A percentile compares a stretch with the other conserved stretches of the same genome.
These are phyloP conservation scores for Pleurotus giganteus DNA, from an alignment of 768 basidiomycete genomes.

Conservation along the genomic window DNA sequence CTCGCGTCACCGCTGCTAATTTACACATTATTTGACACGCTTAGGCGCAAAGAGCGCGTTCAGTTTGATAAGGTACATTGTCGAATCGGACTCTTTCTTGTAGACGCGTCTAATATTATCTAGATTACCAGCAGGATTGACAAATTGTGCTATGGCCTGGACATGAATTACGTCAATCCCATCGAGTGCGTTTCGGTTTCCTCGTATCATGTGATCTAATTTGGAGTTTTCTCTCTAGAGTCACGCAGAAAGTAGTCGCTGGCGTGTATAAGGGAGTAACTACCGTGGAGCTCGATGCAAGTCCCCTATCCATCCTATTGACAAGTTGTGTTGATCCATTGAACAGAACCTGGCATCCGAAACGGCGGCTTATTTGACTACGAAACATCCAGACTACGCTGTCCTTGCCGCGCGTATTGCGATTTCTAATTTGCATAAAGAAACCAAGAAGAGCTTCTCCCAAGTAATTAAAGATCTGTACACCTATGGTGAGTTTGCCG, in stretches of 20 bases:
- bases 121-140: slow-evolving; percentile 86
- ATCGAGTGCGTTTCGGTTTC: slow-evolving; percentile 65
- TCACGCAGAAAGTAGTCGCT: slow-evolving; percentile 88
- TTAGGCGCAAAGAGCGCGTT: slow-evolving; percentile 84
- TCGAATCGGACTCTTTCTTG: slow-evolving; percentile 13
- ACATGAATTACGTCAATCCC: slow-evolving; percentile 87
- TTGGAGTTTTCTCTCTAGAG: slow-evolving; percentile 37
- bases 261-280: slow-evolving; percentile 97
- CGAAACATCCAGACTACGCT: slow-evolving; percentile 97
- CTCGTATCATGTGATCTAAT: neutral
- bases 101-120: slow-evolving; percentile 12
- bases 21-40: slow-evolving; percentile 17
- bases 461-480: slow-evolving; percentile 90
- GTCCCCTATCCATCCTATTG: slow-evolving; percentile 23
- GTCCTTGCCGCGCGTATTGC: slow-evolving; percentile 98
- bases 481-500: slow-evolving; percentile 61
- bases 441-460: slow-evolving; percentile 97
- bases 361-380: slow-evolving; percentile 96
- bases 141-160: slow-evolving; percentile 95
- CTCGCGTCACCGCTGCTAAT: slow-evolving; percentile 25
- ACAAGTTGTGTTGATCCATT: neutral
- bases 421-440: slow-evolving; percentile 98
- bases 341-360: slow-evolving; percentile 90
- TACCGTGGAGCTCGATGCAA: slow-evolving; percentile 93
- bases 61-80: slow-evolving; percentile 84